phyloP scores from a whole-genome alignment of 306 rosid genomes.

The Malus sieversii region DNA sequence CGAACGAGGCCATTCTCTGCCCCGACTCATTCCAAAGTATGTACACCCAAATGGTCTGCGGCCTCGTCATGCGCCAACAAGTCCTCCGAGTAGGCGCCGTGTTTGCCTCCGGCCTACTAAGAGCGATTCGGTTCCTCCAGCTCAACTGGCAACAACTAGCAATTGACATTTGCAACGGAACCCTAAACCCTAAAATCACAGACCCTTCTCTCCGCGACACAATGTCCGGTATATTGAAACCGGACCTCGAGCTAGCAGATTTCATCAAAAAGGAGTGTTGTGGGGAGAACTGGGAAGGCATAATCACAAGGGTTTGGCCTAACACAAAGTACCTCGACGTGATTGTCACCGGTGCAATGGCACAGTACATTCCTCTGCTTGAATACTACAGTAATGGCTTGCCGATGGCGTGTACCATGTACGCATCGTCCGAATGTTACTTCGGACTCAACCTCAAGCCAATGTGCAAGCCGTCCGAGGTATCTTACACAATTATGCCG shows the following conservation, averaged over 20 bases:
- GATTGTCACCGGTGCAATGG: constrained; percentile 94
- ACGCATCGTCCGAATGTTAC: constrained; percentile 88
- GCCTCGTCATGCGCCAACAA: constrained; percentile 63
- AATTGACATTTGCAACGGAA: constrained; percentile 56
- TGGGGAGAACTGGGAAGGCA: constrained; percentile 56
- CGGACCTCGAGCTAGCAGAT: constrained; percentile 47
- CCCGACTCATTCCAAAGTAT: constrained; percentile 76
- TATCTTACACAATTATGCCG: constrained; percentile 87
- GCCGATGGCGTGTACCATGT: constrained; percentile 82
- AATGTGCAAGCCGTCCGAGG: constrained; percentile 59
- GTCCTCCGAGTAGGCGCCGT: constrained; percentile 86
- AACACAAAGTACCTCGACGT: constrained; percentile 84
- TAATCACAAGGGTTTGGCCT: constrained; percentile 83
- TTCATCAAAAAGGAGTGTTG: constrained; percentile 47
- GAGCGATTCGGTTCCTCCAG: constrained; percentile 83
- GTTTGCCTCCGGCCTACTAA: constrained; percentile 84
- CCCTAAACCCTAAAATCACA: constrained; percentile 47
- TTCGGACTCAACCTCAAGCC: constrained; percentile 83
- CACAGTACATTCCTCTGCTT: constrained; percentile 79
- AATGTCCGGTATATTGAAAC: constrained; percentile 39
- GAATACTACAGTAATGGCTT: constrained; percentile 65
- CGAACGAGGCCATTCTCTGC: constrained; percentile 69
- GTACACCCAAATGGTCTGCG: constrained; percentile 93
- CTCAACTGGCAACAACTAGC: constrained; percentile 53
- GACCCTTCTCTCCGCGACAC: constrained; percentile 45